phyloP scores from a whole-genome alignment of 2,329 filamentous ascomycete genomes.

The Colletotrichum euphorbiae region DNA sequence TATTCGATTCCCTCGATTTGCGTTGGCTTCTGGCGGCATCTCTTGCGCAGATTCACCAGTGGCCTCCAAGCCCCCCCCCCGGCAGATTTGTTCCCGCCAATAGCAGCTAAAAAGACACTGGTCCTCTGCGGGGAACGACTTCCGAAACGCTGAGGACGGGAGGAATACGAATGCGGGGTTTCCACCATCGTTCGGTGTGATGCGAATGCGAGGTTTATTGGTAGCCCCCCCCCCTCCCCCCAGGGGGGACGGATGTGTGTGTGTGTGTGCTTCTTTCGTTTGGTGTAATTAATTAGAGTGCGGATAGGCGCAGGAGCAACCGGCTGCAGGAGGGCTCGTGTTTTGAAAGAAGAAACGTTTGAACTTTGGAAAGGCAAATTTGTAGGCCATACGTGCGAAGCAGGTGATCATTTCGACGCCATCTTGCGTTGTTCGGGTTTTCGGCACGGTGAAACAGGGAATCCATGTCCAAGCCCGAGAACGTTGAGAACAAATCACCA shows the following conservation, averaged over 20 bases:
- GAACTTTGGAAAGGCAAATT: too few relatives aligned
- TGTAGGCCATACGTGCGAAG: too few relatives aligned
- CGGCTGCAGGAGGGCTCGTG: background rate
- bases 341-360: background rate
- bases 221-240: too few relatives aligned
- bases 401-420: too few relatives aligned
- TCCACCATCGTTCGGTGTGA: background rate
- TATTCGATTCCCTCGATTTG: background rate
- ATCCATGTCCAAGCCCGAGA: background rate
- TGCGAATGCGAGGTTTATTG: constrained; percentile 11
- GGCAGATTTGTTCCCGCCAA: background rate
- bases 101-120: too few relatives aligned
- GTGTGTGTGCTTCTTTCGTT: background rate
- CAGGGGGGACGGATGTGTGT: too few relatives aligned
- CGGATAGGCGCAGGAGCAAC: too few relatives aligned
- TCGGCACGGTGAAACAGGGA: background rate
- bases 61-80: too few relatives aligned
- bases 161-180: constrained; percentile 12
- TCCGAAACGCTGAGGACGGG: background rate
- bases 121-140: background rate
- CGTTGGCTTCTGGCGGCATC: too few relatives aligned
- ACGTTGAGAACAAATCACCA: too few relatives aligned
- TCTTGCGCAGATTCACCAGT: too few relatives aligned
- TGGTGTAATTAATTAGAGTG: too few relatives aligned
- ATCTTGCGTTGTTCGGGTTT: background rate